A percentile compares a stretch with the other conserved stretches of the same genome.
Evolutionary conservation across 164 flowering plant species (phyloP).

Genomic region (Platanus orientalis): DNA sequence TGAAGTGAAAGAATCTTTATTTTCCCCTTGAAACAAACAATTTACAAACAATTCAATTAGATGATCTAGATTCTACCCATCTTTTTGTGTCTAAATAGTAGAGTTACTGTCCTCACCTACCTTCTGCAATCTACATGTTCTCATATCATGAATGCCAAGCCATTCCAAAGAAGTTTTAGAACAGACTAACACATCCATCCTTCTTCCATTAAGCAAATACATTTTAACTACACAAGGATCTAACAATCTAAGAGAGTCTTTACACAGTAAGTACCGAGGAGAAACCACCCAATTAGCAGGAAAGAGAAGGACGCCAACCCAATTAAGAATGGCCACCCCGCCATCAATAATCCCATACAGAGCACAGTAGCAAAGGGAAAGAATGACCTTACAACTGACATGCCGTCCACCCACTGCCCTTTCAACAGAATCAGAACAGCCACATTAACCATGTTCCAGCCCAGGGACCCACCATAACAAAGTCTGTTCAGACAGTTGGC

Average conservation of each 20-base stretch:
- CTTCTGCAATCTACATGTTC: no score
- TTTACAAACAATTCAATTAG: no score
- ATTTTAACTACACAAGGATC: not conserved
- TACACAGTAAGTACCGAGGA: conserved; percentile 52
- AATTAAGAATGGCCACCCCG: conserved; percentile 75
- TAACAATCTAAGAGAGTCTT: conserved; percentile 56
- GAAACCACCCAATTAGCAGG: conserved; percentile 69
- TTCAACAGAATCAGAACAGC: conserved; percentile 53
- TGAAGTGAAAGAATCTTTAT: no score
- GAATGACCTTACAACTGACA: conserved; percentile 62
- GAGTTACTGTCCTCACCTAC: no score
- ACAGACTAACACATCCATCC: no score
- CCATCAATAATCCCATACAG: conserved; percentile 57
- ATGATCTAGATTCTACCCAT: no score
- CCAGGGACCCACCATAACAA: conserved; percentile 59
- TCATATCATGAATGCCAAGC: no score
- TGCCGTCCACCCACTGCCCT: conserved; percentile 66
- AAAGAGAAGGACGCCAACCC: conserved; percentile 60
- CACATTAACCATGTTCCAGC: conserved; percentile 82
- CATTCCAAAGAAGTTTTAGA: no score
- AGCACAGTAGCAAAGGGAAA: conserved; percentile 56
- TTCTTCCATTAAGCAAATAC: no score
- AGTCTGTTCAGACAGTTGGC: conserved; percentile 79
- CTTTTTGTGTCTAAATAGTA: no score
- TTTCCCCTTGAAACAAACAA: no score